Base-by-base conservation (phyloP, 2,329 filamentous ascomycete species). In the Fusarium sp. region DNA sequence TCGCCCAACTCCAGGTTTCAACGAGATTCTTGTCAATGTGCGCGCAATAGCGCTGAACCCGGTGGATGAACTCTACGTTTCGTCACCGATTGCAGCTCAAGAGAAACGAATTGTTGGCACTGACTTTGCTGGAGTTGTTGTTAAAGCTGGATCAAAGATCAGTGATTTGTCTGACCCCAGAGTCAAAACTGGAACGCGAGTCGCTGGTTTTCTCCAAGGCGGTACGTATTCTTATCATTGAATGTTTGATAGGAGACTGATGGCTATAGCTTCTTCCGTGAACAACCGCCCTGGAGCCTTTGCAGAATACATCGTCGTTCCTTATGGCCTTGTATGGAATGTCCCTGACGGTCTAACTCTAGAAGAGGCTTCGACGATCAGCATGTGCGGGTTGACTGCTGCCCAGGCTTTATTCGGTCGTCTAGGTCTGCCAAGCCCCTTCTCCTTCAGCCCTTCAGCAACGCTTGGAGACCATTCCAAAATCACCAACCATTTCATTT, bases 281-380 rank as follows among this genome's bases (percentile, higher is more conserved):
- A 85, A 85, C 54, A 78, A 82, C 7, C 79, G 82, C 0, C 82
- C 84, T 0, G 85, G 84, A 11, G 83, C 84, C 0, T 86, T 86
- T 69, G 80, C n/a, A 17, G 25, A 25, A 25, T 25, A n/a, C n/a
- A n/a, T n/a, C n/a, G n/a, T n/a, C n/a, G n/a, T n/a, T n/a, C n/a
- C n/a, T n/a, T n/a, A n/a, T n/a, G n/a, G n/a, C n/a, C n/a, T n/a
- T n/a, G n/a, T n/a, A n/a, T n/a, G n/a, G n/a, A n/a, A n/a, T n/a
- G n/a, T n/a, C n/a, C n/a, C n/a, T n/a, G n/a, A n/a, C n/a, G n/a
- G n/a, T n/a, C n/a, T n/a, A n/a, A n/a, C n/a, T n/a, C n/a, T n/a
- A n/a, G n/a, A n/a, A n/a, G n/a, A n/a, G n/a, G n/a, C n/a, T n/a
- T n/a, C n/a, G n/a, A n/a, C n/a, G n/a, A n/a, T n/a, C n/a, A n/a